phyloP scores from a whole-genome alignment of 2,329 filamentous ascomycete genomes.

The Fusarium buxicola region DNA sequence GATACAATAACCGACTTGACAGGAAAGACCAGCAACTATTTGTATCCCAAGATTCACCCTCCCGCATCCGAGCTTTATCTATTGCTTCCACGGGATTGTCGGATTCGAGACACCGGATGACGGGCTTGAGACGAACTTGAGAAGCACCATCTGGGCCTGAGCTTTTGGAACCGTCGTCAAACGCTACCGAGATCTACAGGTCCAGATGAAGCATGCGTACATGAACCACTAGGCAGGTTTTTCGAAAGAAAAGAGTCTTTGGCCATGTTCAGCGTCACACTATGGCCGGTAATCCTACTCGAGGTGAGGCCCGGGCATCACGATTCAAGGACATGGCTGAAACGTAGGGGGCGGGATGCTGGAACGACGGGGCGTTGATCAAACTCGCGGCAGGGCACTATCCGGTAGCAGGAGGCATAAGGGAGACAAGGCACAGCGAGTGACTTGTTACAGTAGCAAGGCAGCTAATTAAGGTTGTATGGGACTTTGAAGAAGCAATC shows the following conservation, averaged over 20 bases:
- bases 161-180: not conserved
- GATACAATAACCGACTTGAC: not conserved
- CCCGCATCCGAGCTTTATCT: not conserved
- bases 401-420: constrained; percentile 31
- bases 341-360: constrained; percentile 18
- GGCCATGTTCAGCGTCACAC: too few species aligned
- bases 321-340: constrained; percentile 20
- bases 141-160: constrained; percentile 6
- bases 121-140: constrained; percentile 29
- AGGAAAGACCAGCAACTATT: constrained; percentile 15
- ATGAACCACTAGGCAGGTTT: too few species aligned
- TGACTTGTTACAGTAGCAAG: constrained; percentile 29
- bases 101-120: constrained; percentile 25
- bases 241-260: too few species aligned
- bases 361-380: constrained; percentile 32
- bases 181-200: not conserved
- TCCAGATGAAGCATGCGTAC: too few species aligned
- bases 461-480: not conserved
- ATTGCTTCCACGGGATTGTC: constrained; percentile 6
- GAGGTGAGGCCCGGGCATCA: constrained; percentile 1
- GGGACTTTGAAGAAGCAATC: not conserved
- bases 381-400: constrained; percentile 29
- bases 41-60: constrained; percentile 12
- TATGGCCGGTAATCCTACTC: not conserved
- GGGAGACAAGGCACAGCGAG: not conserved